Evolutionary conservation across 163 green algal genomes (phyloP).

Genomic region (Volvox carteri): DNA sequence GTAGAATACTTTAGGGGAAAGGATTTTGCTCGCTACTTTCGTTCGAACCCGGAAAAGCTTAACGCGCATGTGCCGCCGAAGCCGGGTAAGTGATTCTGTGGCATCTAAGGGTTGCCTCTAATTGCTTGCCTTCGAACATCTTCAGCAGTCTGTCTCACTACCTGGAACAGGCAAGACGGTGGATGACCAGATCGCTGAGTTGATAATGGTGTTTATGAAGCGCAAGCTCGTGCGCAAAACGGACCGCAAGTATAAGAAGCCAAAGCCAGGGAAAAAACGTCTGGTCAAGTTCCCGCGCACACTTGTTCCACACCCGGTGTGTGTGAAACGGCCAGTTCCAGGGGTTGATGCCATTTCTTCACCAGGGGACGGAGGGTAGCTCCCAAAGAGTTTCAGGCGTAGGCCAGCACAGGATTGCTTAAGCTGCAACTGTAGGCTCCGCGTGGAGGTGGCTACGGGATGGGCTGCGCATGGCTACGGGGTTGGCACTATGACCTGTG

Average conservation of each 20-base stretch:
- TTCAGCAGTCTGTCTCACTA: too few species aligned
- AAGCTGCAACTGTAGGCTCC: too few species aligned
- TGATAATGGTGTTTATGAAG: constrained; percentile 75
- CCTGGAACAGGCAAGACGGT: constrained; percentile 57
- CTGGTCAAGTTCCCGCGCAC: constrained; percentile 92
- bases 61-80: constrained; percentile 49
- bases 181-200: constrained; percentile 71
- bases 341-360: too few species aligned
- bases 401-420: too few species aligned
- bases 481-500: too few species aligned
- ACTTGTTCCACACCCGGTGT: constrained; percentile 68
- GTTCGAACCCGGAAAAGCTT: constrained; percentile 68
- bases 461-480: too few species aligned
- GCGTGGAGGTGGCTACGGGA: too few species aligned
- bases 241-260: constrained; percentile 91
- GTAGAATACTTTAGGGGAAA: constrained; percentile 92
- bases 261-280: constrained; percentile 88
- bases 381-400: too few species aligned
- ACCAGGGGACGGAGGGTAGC: too few species aligned
- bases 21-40: constrained; percentile 83
- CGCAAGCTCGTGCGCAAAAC: constrained; percentile 73
- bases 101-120: neutral
- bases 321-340: neutral
- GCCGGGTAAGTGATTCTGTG: constrained; percentile 36
- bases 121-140: neutral